Base-by-base conservation (phyloP, 805 yeast genomes). In the Yamadazyma kitorensis region DNA sequence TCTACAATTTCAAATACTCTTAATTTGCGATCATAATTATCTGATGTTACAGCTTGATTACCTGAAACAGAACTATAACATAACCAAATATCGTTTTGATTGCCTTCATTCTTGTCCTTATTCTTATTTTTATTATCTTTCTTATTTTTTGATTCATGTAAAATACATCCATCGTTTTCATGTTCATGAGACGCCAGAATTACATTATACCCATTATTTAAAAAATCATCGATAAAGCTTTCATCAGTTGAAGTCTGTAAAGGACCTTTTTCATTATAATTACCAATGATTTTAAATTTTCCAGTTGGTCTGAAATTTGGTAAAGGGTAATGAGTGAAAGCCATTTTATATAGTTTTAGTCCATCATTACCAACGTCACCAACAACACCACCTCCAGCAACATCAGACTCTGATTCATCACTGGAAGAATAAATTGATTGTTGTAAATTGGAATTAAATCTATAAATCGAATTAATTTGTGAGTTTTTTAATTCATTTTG, bases 111-210 rank as follows among this genome's bases (percentile, higher is more conserved):
- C n/a, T n/a, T n/a, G n/a, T n/a, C n/a, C n/a, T n/a, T n/a, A n/a
- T n/a, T n/a, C n/a, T n/a, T n/a, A n/a, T n/a, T n/a, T 27, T 40
- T 31, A 20, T 9, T 20, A 3, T 26, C 34, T 4, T 19, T 30
- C 6, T 36, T 39, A 24, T 37, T 12, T 21, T 34, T 31, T 6
- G 21, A 11, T 10, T 19, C 29, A 20, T 43, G 41, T n/a, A 61
- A 40, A 15, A 67, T 45, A 34, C 72, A 67, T 2, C 66, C 69
- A 37, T 66, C 72, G 40, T 67, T 67, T 27, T 59, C 64, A 40
- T 67, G 72, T 41, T 67, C 72, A 40, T 67, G 71, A 6, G 70
- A 70, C 4, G 64, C 71, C 6, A 61, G 52, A 1, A 65, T 57
- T 5, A 51, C 69, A 23, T 60, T 48, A 41, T 64, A 65, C 6